phyloP scores from a whole-genome alignment of 345 rosid species.

The Lenwebbia sp. region DNA sequence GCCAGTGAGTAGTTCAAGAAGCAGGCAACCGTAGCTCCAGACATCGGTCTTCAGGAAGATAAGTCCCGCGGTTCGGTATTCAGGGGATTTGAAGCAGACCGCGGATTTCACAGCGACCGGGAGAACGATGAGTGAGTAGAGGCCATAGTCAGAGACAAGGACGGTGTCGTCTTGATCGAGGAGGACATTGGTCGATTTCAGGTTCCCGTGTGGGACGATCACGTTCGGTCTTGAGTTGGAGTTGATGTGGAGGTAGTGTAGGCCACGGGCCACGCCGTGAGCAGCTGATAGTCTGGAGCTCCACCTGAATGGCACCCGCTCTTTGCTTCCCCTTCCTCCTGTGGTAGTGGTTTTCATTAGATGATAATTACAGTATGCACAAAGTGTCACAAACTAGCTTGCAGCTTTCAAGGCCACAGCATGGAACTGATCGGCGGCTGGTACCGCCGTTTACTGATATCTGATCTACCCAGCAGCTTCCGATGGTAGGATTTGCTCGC shows the following conservation, averaged over 20 bases:
- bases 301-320: slow-evolving; percentile 36
- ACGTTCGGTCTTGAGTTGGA: neutral
- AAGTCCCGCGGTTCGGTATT: slow-evolving; percentile 17
- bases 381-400: neutral
- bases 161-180: slow-evolving; percentile 20
- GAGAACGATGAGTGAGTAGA: slow-evolving; percentile 22
- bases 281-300: slow-evolving; percentile 30
- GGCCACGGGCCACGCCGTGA: slow-evolving; percentile 27
- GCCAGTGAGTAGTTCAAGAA: slow-evolving; percentile 40
- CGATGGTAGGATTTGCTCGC: neutral
- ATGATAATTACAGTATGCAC: neutral
- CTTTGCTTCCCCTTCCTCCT: neutral
- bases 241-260: slow-evolving; percentile 37
- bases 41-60: slow-evolving; percentile 30
- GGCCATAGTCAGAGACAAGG: slow-evolving; percentile 35
- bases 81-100: slow-evolving; percentile 35
- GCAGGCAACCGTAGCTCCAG: slow-evolving; percentile 42
- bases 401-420: neutral
- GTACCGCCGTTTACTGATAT: neutral
- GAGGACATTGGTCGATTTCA: slow-evolving; percentile 42
- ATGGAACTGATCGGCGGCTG: fast-evolving
- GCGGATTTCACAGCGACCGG: slow-evolving; percentile 26
- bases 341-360: neutral
- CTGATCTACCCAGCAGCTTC: neutral
- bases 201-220: slow-evolving; percentile 40